These are phyloP conservation scores for Climacium dendroides DNA, from an alignment of 225 moss, liverwort and hornwort species.

Conservation along the genomic window DNA sequence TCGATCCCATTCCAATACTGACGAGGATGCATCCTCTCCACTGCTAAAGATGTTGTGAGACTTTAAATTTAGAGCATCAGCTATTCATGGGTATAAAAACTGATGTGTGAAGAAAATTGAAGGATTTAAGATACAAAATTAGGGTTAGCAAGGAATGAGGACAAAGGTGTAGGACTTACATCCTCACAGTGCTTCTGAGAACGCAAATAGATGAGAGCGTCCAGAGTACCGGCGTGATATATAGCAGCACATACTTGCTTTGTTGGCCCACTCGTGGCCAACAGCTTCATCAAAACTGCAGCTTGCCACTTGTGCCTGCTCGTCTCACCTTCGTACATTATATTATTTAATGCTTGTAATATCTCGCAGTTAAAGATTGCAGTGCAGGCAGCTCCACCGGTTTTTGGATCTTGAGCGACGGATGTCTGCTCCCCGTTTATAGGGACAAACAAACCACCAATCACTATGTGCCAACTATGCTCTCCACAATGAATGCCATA, in stretches of 20 bases:
- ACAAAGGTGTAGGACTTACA: not conserved
- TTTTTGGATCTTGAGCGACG: not conserved
- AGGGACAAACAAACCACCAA: not conserved
- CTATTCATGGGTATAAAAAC: not conserved
- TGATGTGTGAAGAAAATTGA: not conserved
- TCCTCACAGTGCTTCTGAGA: not conserved
- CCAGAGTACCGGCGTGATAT: not conserved
- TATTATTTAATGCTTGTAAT: not conserved
- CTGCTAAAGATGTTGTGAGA: not conserved
- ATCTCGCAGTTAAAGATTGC: not conserved
- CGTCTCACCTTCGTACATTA: not conserved
- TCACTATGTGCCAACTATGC: not conserved
- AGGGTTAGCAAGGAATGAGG: not conserved
- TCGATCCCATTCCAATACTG: not conserved
- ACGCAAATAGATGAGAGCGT: not conserved
- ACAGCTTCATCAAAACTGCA: constrained; percentile 6
- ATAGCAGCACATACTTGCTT: constrained; percentile 4
- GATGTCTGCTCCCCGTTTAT: not conserved
- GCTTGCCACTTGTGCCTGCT: constrained; percentile 17
- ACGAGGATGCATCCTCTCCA: not conserved
- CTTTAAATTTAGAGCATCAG: not conserved
- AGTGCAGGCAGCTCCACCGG: not conserved
- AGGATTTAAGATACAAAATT: not conserved
- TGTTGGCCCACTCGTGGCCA: constrained; percentile 17
- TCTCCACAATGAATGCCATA: not conserved